A percentile compares a stretch with the other conserved stretches of the same genome.
Conservation (phyloP, 1,284 basidiomycete genomes). For the Termitomyces sp. region DNA sequence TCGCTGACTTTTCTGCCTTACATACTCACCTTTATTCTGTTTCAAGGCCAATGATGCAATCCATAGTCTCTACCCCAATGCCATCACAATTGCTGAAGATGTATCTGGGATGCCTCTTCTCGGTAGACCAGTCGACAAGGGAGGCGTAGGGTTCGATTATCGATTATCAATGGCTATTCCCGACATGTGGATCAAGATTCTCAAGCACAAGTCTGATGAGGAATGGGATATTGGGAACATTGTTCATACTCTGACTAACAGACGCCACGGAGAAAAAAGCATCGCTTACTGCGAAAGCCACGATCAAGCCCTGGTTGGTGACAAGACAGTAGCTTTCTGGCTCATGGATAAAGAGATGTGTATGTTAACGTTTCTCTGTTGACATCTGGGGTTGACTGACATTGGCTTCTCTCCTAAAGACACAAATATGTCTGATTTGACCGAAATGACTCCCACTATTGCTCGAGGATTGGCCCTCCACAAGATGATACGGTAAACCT, state of each 20-base stretch:
- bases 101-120: conserved; percentile 98
- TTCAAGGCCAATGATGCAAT: conserved; percentile 86
- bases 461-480: conserved; percentile 89
- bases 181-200: conserved; percentile 99
- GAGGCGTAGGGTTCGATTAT: conserved; percentile 97
- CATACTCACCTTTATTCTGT: conserved; percentile 3
- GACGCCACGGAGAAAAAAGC: conserved; percentile 86
- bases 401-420: conserved; percentile 42
- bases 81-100: conserved; percentile 94
- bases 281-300: conserved; percentile 96
- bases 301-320: conserved; percentile 96
- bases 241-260: conserved; percentile 86
- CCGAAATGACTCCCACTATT: conserved; percentile 82
- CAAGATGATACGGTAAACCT: conserved; percentile 89
- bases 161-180: conserved; percentile 97
- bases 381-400: neutral
- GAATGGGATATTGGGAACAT: conserved; percentile 90
- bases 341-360: conserved; percentile 99
- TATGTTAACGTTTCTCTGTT: conserved; percentile 34
- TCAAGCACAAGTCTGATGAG: conserved; percentile 88
- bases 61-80: conserved; percentile 74
- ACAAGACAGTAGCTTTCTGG: conserved; percentile 99
- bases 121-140: conserved; percentile 73
- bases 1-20: neutral
- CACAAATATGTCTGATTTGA: conserved; percentile 92